Percentiles rank a stretch among this genome's conserved stretches.
These are phyloP conservation scores for Cucurbita argyrosperma DNA, from an alignment of 306 rosid genomes.

Conservation along the genomic window DNA sequence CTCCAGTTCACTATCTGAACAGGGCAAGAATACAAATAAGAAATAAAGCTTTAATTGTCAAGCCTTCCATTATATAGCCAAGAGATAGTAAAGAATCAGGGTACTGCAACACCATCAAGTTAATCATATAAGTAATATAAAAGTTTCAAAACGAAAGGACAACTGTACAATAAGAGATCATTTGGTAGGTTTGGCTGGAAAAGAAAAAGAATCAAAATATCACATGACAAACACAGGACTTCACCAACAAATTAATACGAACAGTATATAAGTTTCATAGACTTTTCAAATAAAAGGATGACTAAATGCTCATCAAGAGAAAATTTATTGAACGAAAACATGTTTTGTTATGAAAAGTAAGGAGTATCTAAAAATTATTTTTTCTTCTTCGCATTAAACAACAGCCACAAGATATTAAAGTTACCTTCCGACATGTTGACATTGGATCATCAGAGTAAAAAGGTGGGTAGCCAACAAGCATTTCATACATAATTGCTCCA, in stretches of 20 bases:
- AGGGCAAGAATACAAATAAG: neutral
- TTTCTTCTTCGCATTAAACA: neutral
- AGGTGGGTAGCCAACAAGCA: conserved; percentile 95
- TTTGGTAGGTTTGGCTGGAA: neutral
- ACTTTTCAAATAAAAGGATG: neutral
- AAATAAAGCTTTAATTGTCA: neutral
- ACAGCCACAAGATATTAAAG: neutral
- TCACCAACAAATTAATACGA: neutral
- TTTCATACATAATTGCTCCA: conserved; percentile 98
- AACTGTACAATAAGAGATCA: neutral
- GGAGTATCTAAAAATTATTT: neutral
- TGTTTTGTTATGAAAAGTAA: neutral
- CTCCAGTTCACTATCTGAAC: conserved; percentile 89
- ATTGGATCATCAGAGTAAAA: conserved; percentile 98
- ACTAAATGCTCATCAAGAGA: neutral
- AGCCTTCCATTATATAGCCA: neutral
- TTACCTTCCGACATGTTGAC: conserved; percentile 96
- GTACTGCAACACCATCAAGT: neutral
- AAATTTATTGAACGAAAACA: neutral
- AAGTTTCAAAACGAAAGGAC: neutral
- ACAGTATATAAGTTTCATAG: neutral
- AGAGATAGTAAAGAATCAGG: neutral
- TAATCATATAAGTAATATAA: neutral
- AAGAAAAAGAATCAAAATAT: neutral
- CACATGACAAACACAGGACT: neutral